These are phyloP conservation scores for Fusarium caatingaense DNA, from an alignment of 2,329 filamentous ascomycete genomes.

Conservation along the genomic window DNA sequence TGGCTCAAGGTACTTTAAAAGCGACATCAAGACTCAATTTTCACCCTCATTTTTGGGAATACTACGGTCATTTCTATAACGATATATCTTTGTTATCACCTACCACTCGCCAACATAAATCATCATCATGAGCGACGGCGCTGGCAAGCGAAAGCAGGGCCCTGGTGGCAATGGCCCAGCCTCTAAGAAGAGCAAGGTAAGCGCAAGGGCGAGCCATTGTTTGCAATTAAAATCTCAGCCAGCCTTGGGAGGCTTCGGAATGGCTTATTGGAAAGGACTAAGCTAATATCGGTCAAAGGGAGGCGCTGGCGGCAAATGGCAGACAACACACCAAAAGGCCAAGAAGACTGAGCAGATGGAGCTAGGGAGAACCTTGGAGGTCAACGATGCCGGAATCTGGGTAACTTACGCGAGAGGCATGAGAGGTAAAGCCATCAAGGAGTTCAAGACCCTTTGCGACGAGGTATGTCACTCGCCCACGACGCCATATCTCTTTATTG, in stretches of 20 bases:
- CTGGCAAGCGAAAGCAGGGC: constrained; percentile 53
- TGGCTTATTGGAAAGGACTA: neutral
- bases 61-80: neutral
- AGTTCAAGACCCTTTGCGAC: constrained; percentile 74
- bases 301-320: constrained; percentile 69
- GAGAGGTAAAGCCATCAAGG: constrained; percentile 75
- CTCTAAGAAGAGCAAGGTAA: constrained; percentile 57
- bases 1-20: constrained; percentile 5
- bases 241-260: neutral
- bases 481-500: neutral
- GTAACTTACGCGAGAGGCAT: constrained; percentile 79
- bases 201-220: constrained; percentile 10
- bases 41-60: neutral
- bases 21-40: constrained; percentile 11
- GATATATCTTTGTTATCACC: neutral
- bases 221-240: neutral
- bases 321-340: constrained; percentile 67
- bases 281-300: constrained; percentile 51
- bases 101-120: neutral
- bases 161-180: constrained; percentile 45
- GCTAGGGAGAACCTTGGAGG: constrained; percentile 64
- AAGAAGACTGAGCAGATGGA: constrained; percentile 58
- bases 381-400: constrained; percentile 81
- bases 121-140: constrained; percentile 47
- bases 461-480: constrained; percentile 59